Base-by-base conservation (phyloP, 805 yeast genomes). In the Lipomyces oligophaga region DNA sequence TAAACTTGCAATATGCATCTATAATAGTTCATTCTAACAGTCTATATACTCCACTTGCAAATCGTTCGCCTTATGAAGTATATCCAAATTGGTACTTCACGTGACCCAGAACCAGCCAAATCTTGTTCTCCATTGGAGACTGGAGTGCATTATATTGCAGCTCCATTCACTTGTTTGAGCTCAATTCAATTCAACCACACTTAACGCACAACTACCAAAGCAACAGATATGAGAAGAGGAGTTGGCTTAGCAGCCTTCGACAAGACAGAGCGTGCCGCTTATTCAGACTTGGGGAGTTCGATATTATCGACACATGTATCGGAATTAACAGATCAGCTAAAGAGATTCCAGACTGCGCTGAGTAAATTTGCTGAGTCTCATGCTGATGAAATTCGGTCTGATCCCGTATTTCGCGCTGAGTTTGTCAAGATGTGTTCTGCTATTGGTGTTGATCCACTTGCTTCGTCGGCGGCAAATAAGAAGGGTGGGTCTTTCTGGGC, bases 361-460 rank as follows among this genome's bases (percentile, higher is more conserved):
- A 66, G 82, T n/a, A 78, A 78, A 55, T 86, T 86, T 65, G 87
- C 93, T 11, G 71, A 70, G 33, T 82, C 80, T 19, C 87, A 88
- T 61, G 79, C 81, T 8, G 71, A 72, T 5, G 87, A 83, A 54
- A 80, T 89, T 35, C 67, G 76, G 42, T 71, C 70, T 38, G 81
- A 85, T 61, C 73, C 81, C 0, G 78, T 78, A 46, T 76, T 87
- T 58, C 70, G 94, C 25, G 68, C 74, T 24, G 81, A 85, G 60
- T 86, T 88, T 63, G 79, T 85, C 30, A 75, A 76, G 48, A 80
- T 89, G 69, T 87, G 96, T 59, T 69, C 75, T 3, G 77, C 81
- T 56, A 80, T 88, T 24, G 96, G 96, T 1, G 81, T 88, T 16
- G 96, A 89, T 62, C 93, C 96, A 0, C 63, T 89, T 22, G 70